Evolutionary conservation across 106 monocot genomes (phyloP).

Genomic region (Chionographis japonica): DNA sequence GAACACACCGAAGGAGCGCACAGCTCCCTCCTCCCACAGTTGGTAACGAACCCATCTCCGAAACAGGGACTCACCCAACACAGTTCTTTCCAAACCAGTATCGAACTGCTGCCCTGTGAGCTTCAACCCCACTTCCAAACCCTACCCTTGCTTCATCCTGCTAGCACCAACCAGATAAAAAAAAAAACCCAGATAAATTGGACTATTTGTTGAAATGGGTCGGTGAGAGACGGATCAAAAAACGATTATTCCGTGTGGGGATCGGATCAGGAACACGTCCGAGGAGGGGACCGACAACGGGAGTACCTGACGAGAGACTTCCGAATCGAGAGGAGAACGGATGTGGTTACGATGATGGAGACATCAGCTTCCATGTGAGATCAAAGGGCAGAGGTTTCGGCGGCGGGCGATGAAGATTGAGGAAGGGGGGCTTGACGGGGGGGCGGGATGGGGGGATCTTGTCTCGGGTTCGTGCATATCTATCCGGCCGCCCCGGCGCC

Average conservation of each 20-base stretch:
- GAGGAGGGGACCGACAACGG: neutral
- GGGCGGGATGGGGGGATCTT: too few relatives aligned
- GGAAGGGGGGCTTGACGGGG: too few relatives aligned
- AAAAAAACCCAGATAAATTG: neutral
- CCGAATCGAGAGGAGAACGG: neutral
- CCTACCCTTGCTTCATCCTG: too few relatives aligned
- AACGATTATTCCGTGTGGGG: too few relatives aligned
- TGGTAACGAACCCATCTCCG: conserved; percentile 6
- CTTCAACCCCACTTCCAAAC: too few relatives aligned
- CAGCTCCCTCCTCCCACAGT: neutral
- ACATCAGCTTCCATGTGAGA: conserved; percentile 31
- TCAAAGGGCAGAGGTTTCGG: neutral
- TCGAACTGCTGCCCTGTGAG: too few relatives aligned
- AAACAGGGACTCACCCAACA: neutral
- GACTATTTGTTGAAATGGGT: too few relatives aligned
- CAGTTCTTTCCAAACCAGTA: neutral
- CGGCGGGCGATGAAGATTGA: neutral
- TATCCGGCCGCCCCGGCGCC: too few relatives aligned
- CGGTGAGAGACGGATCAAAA: too few relatives aligned
- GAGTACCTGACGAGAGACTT: neutral
- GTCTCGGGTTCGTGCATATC: too few relatives aligned
- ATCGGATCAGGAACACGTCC: too few relatives aligned
- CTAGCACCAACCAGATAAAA: neutral
- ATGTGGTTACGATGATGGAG: conserved; percentile 4
- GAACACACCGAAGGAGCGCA: conserved; percentile 10